Conservation (phyloP, 2,329 filamentous ascomycete genomes). For the Cytospora mali region DNA sequence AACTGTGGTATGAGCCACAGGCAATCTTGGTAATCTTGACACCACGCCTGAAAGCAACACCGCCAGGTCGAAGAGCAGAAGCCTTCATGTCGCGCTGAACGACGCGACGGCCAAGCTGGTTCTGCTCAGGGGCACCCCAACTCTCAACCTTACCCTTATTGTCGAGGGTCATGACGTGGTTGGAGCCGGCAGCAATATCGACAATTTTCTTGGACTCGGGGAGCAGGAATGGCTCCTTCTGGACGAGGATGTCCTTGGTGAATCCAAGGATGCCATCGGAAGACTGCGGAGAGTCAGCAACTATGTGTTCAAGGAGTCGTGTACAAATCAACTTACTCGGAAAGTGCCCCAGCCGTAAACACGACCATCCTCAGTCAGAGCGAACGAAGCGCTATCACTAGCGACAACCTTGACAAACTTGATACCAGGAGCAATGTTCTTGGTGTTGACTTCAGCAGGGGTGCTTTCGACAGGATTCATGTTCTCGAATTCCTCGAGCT, state of each 20-base stretch:
- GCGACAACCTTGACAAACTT: constrained; percentile 64
- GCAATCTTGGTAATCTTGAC: constrained; percentile 69
- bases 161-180: constrained; percentile 71
- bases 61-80: constrained; percentile 39
- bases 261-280: constrained; percentile 52
- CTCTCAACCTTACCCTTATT: constrained; percentile 65
- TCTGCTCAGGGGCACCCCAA: constrained; percentile 74
- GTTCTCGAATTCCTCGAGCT: constrained; percentile 39
- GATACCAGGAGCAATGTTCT: constrained; percentile 34
- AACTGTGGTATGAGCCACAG: constrained; percentile 77
- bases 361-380: constrained; percentile 72
- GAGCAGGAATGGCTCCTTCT: constrained; percentile 56
- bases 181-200: constrained; percentile 67
- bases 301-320: neutral
- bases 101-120: constrained; percentile 60
- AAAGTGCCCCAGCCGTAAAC: constrained; percentile 88
- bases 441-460: constrained; percentile 60
- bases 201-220: constrained; percentile 67
- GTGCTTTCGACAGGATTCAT: constrained; percentile 67
- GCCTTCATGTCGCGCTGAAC: constrained; percentile 54
- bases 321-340: constrained; percentile 47
- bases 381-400: constrained; percentile 75
- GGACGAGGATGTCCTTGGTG: constrained; percentile 38
- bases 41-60: constrained; percentile 40
- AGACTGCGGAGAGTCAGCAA: constrained; percentile 36